Evolutionary conservation across 805 yeast genomes (phyloP).

Genomic region (Lipomyces kockii): DNA sequence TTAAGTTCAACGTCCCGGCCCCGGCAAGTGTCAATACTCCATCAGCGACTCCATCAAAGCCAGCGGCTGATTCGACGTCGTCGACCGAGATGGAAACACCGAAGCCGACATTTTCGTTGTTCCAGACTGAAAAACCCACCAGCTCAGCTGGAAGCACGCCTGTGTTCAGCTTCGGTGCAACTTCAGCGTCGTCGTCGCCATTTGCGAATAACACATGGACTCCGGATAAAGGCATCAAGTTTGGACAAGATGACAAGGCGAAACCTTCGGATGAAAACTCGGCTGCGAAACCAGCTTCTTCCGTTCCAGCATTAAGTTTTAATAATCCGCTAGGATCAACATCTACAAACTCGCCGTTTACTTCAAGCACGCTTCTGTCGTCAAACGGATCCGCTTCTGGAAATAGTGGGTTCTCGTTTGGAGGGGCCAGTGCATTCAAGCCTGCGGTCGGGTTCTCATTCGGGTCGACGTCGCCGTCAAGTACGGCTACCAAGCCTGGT

Average conservation of each 20-base stretch:
- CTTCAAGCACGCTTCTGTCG: neutral
- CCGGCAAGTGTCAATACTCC: slow-evolving; percentile 9
- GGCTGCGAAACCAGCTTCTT: slow-evolving; percentile 17
- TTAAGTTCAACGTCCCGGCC: slow-evolving; percentile 32
- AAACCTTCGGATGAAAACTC: neutral
- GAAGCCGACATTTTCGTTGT: slow-evolving; percentile 22
- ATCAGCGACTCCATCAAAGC: neutral
- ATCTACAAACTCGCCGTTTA: neutral
- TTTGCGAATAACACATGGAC: slow-evolving; percentile 41
- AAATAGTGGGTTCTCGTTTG: slow-evolving; percentile 41
- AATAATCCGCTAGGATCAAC: slow-evolving; percentile 18
- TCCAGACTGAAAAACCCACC: slow-evolving; percentile 6
- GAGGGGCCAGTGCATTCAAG: slow-evolving; percentile 25
- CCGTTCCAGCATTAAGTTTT: slow-evolving; percentile 3
- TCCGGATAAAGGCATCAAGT: slow-evolving; percentile 45
- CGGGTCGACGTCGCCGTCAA: slow-evolving; percentile 11
- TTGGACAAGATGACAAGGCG: slow-evolving; percentile 30
- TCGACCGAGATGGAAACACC: slow-evolving; percentile 11
- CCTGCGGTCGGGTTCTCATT: slow-evolving; percentile 26
- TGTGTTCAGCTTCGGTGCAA: slow-evolving; percentile 10
- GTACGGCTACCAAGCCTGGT: neutral
- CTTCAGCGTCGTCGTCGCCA: slow-evolving; percentile 9
- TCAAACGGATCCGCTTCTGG: slow-evolving; percentile 16
- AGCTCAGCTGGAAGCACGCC: slow-evolving; percentile 21
- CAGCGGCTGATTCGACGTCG: neutral